Percentiles rank a stretch among this genome's conserved stretches.
phyloP scores from a whole-genome alignment of 192 early-diverging fungal genomes.

The Pilaira anomala region DNA sequence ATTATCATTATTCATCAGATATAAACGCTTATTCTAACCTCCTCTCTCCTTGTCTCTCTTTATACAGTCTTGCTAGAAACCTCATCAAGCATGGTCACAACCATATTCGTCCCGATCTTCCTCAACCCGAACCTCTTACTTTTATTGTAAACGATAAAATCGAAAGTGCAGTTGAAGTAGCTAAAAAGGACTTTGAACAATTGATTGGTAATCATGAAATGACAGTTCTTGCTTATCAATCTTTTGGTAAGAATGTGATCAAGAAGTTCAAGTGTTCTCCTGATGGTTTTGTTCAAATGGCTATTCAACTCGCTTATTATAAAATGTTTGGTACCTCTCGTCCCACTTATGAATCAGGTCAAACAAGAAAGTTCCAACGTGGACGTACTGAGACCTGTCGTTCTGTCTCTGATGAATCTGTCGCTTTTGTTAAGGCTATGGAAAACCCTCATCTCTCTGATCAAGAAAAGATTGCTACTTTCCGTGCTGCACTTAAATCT shows the following conservation, averaged over 20 bases:
- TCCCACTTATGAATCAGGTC: conserved; percentile 92
- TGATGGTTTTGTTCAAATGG: conserved; percentile 85
- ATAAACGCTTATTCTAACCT: neutral
- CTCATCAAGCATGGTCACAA: conserved; percentile 72
- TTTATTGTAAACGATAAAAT: conserved; percentile 67
- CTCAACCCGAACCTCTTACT: conserved; percentile 63
- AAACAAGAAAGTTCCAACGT: conserved; percentile 87
- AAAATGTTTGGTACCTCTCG: conserved; percentile 75
- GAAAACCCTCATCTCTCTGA: conserved; percentile 49
- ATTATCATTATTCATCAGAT: neutral
- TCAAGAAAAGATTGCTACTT: conserved; percentile 63
- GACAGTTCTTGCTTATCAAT: conserved; percentile 75
- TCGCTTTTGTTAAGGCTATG: conserved; percentile 87
- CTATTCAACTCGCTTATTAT: conserved; percentile 95
- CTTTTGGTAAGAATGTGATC: conserved; percentile 93
- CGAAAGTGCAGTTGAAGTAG: conserved; percentile 59
- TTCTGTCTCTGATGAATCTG: conserved; percentile 70
- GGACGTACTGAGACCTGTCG: conserved; percentile 96
- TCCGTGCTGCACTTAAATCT: conserved; percentile 69
- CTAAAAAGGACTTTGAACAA: conserved; percentile 76
- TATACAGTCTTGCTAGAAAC: conserved; percentile 47
- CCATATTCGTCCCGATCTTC: conserved; percentile 51
- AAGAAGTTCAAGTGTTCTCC: conserved; percentile 80
- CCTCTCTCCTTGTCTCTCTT: neutral
- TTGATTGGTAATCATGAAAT: conserved; percentile 80